Evolutionary conservation across 2,329 filamentous ascomycete species (phyloP), one percentile per base, ranked within the genome.

Genomic region (Fusarium illudens): DNA sequence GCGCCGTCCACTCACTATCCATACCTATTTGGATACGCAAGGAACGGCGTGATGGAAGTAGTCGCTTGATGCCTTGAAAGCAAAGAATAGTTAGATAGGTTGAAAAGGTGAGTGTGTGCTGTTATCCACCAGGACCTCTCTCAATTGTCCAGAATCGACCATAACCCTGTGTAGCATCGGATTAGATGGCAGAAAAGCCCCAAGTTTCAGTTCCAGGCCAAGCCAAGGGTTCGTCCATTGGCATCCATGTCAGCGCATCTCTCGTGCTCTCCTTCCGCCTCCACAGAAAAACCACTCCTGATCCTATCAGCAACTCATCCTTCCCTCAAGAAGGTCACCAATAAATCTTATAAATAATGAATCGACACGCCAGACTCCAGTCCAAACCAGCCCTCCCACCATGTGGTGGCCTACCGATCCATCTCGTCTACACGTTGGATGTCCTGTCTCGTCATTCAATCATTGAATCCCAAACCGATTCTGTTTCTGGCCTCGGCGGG

Each of bases 321-420:
- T 34, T 50, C 36, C 22, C 30, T 27, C 29, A 52, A 37, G 15
- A 22, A 48, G 33, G 32, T 39, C 32, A 13, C 58, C 30, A 25
- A 39, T 8, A 36, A 30, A 58, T 51, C 50, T 29, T 36, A 48
- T 46, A 32, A 46, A 63, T 22, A 27, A 51, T 33, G 22, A 64
- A 51, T 61, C 50, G 19, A 70, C 46, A 36, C 64, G 15, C 58
- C 51, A 65, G 44, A 60, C 66, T 46, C 62, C 58, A 37, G 27
- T 30, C 62, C 33, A 46, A 54, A 19, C 59, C 48, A 66, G 22
- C 25, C 52, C 44, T 36, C 53, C 33, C 50, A 42, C 36, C 33
- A 57, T 49, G 39, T 29, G 49, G 30, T 66, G 29, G 62, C 46
- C 49, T 60, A 50, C 62, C 50, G 39, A 54, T 58, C 29, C 34